Conservation (phyloP, 768 basidiomycete species). For the Termitomyces sp. region DNA sequence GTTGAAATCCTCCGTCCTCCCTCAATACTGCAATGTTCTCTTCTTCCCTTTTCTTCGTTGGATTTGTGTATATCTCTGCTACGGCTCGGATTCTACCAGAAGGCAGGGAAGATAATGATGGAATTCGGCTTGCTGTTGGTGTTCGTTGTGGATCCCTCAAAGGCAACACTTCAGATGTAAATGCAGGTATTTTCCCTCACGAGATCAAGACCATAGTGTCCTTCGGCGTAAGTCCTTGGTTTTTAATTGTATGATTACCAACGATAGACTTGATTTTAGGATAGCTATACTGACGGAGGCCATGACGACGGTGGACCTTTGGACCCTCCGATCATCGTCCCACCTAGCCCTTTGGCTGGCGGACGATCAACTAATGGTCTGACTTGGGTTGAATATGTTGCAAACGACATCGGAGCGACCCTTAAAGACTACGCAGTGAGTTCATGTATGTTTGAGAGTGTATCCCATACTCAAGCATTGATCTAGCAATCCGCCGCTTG, state of each 20-base stretch:
- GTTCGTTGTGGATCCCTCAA: constrained; percentile 37
- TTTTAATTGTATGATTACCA: neutral
- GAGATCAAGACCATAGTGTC: constrained; percentile 42
- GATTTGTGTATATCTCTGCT: neutral
- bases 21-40: neutral
- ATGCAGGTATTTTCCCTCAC: constrained; percentile 35
- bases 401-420: constrained; percentile 32
- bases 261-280: constrained; percentile 19
- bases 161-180: constrained; percentile 38
- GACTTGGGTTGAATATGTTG: constrained; percentile 45
- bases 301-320: constrained; percentile 41
- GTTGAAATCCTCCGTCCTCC: neutral
- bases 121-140: constrained; percentile 39
- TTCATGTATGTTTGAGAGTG: neutral
- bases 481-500: constrained; percentile 36
- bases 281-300: constrained; percentile 49
- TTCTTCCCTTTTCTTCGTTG: neutral
- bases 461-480: neutral
- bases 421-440: constrained; percentile 50
- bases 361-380: constrained; percentile 46
- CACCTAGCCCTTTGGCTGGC: constrained; percentile 38
- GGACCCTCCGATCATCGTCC: constrained; percentile 35
- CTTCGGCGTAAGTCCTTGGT: constrained; percentile 33
- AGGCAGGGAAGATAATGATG: constrained; percentile 15
- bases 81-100: neutral